Percentiles rank a stretch among this genome's conserved stretches.
Evolutionary conservation across 495 filamentous ascomycete genomes (phyloP).

Genomic region (Oidiodendron maius): DNA sequence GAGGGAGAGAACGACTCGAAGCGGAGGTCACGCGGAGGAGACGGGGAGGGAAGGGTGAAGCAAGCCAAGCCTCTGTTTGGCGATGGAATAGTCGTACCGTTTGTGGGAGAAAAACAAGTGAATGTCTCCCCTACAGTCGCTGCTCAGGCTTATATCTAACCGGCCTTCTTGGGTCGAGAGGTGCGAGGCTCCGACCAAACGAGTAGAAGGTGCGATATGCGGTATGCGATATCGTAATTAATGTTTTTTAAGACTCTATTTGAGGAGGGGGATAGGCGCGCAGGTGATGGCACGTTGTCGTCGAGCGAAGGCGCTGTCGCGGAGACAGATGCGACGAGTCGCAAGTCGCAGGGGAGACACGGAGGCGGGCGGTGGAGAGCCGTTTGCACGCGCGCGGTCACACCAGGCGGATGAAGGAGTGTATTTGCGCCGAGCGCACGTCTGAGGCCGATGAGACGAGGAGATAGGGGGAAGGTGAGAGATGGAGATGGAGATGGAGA

Average conservation of each 20-base stretch:
- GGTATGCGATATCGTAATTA: too few species aligned
- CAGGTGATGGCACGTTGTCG: too few species aligned
- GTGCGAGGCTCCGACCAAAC: too few species aligned
- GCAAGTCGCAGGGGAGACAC: too few species aligned
- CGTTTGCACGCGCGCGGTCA: too few species aligned
- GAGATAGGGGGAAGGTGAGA: neutral
- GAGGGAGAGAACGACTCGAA: conserved; percentile 21
- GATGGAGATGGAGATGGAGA: conserved; percentile 3
- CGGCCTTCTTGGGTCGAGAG: too few species aligned
- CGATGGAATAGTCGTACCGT: conserved; percentile 53
- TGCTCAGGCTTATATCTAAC: too few species aligned
- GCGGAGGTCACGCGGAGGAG: conserved; percentile 14
- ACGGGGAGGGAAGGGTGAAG: conserved; percentile 12
- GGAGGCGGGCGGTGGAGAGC: too few species aligned
- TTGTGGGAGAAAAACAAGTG: conserved; percentile 91
- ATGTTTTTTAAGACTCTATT: too few species aligned
- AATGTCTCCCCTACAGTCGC: conserved; percentile 86
- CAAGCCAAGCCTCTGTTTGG: conserved; percentile 10
- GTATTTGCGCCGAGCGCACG: conserved; percentile 17
- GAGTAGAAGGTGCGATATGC: too few species aligned
- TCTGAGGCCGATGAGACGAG: conserved; percentile 11
- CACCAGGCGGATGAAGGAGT: conserved; percentile 21
- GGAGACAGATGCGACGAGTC: neutral
- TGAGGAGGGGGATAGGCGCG: neutral
- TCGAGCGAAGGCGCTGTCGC: neutral